Evolutionary conservation across 169 alveolate species (phyloP).

Genomic region (Plasmodium relictum): DNA sequence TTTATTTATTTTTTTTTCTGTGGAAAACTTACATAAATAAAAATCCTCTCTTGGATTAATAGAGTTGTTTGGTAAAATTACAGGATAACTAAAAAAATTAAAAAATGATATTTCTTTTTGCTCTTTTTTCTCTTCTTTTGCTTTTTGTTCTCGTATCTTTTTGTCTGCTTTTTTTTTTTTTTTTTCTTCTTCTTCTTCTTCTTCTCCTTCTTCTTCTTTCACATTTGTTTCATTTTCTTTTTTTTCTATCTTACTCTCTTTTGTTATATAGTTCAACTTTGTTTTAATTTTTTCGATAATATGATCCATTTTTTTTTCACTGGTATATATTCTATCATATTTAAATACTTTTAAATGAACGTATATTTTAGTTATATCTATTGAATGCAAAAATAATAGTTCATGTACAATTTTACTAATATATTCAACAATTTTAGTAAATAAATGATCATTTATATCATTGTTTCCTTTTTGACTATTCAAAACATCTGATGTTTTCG

Average conservation of each 20-base stretch:
- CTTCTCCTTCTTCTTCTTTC: not conserved
- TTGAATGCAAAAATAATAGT: constrained; percentile 60
- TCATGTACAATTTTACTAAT: constrained; percentile 77
- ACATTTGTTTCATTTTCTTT: not conserved
- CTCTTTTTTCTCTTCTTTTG: not conserved
- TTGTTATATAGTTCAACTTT: not conserved
- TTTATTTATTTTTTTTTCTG: constrained; percentile 45
- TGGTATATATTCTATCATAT: constrained; percentile 64
- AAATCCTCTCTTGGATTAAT: constrained; percentile 54
- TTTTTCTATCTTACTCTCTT: no score
- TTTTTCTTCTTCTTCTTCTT: not conserved
- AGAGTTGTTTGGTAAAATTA: constrained; percentile 57
- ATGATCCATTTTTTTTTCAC: constrained; percentile 21
- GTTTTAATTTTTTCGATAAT: constrained; percentile 6
- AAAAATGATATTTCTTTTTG: constrained; percentile 15
- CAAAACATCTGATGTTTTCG: not conserved
- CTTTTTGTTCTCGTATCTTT: not conserved
- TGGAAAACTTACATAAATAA: constrained; percentile 45
- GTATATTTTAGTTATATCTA: constrained; percentile 65
- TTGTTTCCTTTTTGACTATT: not conserved
- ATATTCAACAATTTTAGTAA: constrained; percentile 64
- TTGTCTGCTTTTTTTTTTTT: not conserved
- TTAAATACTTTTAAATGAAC: constrained; percentile 50
- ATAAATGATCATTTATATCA: constrained; percentile 19
- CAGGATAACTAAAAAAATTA: constrained; percentile 57